These are phyloP conservation scores for Westerdykella ornata DNA, from an alignment of 2,329 filamentous ascomycete genomes.

Conservation along the genomic window DNA sequence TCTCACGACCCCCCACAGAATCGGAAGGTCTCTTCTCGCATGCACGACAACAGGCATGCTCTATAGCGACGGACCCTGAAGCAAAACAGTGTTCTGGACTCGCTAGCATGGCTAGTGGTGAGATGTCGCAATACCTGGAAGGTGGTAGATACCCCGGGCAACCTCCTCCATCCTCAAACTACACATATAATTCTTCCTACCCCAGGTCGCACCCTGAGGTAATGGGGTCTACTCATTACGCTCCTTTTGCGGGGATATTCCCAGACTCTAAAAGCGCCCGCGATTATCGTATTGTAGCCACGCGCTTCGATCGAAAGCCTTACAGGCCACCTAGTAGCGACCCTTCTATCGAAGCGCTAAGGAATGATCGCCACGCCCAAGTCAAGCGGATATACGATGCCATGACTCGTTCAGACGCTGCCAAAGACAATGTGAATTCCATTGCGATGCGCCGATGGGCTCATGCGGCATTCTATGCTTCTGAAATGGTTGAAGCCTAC, in stretches of 20 bases:
- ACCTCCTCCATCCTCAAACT: background rate
- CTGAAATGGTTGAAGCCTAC: slow-evolving; percentile 27
- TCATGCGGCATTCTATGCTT: slow-evolving; percentile 21
- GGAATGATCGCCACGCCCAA: slow-evolving; percentile 13
- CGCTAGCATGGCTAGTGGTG: too few species aligned
- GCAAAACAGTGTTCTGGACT: too few species aligned
- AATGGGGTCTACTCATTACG: slow-evolving; percentile 11
- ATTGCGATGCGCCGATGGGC: slow-evolving; percentile 34
- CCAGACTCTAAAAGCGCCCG: slow-evolving; percentile 15
- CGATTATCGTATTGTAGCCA: slow-evolving; percentile 18
- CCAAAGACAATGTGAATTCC: slow-evolving; percentile 25
- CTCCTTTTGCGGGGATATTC: slow-evolving; percentile 18
- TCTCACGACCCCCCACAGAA: too few species aligned
- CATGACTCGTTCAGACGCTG: slow-evolving; percentile 25
- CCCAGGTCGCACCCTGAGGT: background rate
- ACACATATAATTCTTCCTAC: slow-evolving; percentile 8
- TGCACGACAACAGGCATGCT: too few species aligned
- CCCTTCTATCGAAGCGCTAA: slow-evolving; percentile 16
- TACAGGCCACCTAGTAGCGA: slow-evolving; percentile 21
- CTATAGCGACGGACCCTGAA: too few species aligned
- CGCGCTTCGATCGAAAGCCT: slow-evolving; percentile 22
- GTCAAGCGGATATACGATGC: slow-evolving; percentile 29
- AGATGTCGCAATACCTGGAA: background rate
- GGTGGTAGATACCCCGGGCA: background rate
- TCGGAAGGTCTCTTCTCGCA: too few species aligned